These are phyloP conservation scores for Bocquillonia castaneifolia DNA, from an alignment of 441 rosid species.

Conservation along the genomic window DNA sequence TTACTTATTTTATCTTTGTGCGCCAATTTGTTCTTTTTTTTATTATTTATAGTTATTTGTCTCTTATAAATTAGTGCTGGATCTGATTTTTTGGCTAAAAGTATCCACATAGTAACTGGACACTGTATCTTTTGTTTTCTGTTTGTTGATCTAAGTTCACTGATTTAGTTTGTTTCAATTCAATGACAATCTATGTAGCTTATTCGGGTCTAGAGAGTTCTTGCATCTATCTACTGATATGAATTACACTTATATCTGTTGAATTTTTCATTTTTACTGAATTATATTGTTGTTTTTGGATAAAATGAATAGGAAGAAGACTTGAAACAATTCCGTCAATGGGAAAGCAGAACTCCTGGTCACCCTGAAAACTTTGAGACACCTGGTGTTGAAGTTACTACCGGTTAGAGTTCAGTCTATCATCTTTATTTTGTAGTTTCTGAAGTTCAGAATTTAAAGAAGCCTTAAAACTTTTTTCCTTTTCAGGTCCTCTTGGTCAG, in stretches of 20 bases:
- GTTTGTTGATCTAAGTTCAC: too few relatives aligned
- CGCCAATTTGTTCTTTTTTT: not conserved
- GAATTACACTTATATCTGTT: not conserved
- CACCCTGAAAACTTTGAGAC: constrained; percentile 99
- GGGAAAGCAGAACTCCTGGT: constrained; percentile 96
- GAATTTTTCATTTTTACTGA: constrained; percentile 7
- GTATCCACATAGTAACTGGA: too few relatives aligned
- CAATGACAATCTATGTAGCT: too few relatives aligned
- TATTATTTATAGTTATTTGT: not conserved
- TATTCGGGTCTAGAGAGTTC: too few relatives aligned
- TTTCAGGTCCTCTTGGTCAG: constrained; percentile 96
- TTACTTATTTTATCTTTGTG: too few relatives aligned
- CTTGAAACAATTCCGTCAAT: constrained; percentile 83
- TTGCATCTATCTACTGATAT: too few relatives aligned
- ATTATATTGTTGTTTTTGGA: constrained; percentile 9
- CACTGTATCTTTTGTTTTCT: too few relatives aligned
- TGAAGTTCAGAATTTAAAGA: too few relatives aligned
- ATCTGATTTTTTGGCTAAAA: not conserved
- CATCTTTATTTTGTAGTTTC: not conserved
- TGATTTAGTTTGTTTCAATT: too few relatives aligned
- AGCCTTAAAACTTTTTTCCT: not conserved
- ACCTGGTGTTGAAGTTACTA: constrained; percentile 97
- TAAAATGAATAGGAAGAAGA: constrained; percentile 67
- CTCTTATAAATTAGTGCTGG: constrained; percentile 8
- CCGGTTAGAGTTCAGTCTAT: constrained; percentile 76